Base-by-base conservation (phyloP, 2,329 filamentous ascomycete species). In the Huntiella omanensis region DNA sequence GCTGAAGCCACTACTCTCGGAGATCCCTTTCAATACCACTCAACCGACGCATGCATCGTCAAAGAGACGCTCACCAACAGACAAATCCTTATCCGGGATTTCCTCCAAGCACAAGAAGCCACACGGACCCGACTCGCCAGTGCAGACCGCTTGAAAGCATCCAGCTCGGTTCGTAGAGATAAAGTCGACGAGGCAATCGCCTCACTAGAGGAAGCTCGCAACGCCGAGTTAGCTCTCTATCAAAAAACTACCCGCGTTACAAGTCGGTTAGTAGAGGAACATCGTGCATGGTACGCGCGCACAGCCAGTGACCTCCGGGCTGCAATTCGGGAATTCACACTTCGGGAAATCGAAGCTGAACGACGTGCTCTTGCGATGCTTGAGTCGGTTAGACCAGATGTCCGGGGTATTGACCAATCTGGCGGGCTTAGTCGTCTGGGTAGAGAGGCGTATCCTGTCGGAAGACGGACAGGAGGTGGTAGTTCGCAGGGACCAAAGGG, bases 181-280 rank as follows among this genome's bases (percentile, higher is more conserved):
- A 98, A 96, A 65, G 91, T 96, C 22, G 91, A 98, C 59, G 91
- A 98, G 62, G 91, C 91, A n/a, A 92, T 98, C 56, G 72, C 77
- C 13, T 75, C 85, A 4, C 71, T 96, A 4, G 86, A 94, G 52
- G 91, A 96, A 57, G 91, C 91, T 3, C 73, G 81, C 47, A 78
- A 73, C 52, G 77, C 83, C 54, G 91, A 98, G 63, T 68, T 77
- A 11, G 83, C 86, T 56, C 73, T 98, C 17, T 74, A 76, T 50
- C 76, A 83, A 55, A 95, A 94, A 65, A 92, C 86, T 0, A 77
- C 85, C 51, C 76, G 84, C 41, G 88, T 98, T 7, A 96, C 91
- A 0, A 70, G 79, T 40, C 95, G 94, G 59, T 72, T 98, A 2
- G 71, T 95, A 1, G 73, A 81, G 48, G 91, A 98, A 62, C 85